Percentiles rank a stretch among this genome's conserved stretches.
Conservation (phyloP, 306 rosid genomes). For the Echinosophora koreensis region DNA sequence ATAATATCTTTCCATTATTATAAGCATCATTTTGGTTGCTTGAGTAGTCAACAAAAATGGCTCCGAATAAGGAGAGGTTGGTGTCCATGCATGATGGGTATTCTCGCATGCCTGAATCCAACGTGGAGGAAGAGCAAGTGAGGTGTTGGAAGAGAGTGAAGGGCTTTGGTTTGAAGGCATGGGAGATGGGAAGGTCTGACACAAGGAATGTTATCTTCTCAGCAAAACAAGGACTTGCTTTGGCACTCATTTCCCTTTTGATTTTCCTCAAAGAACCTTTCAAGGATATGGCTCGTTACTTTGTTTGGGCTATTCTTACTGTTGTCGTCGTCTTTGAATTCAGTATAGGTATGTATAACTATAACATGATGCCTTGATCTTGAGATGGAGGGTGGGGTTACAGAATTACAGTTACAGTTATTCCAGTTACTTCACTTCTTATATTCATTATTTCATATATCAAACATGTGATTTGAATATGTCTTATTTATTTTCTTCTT, state of each 20-base stretch:
- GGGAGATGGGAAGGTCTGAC: slow-evolving; percentile 81
- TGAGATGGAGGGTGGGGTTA: too few relatives aligned
- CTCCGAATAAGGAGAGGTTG: slow-evolving; percentile 72
- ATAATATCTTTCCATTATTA: too few relatives aligned
- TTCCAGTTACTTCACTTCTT: too few relatives aligned
- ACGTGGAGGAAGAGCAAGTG: slow-evolving; percentile 37
- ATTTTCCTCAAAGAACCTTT: slow-evolving; percentile 79
- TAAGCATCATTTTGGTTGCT: too few relatives aligned
- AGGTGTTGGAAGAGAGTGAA: slow-evolving; percentile 40
- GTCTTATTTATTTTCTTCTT: too few relatives aligned
- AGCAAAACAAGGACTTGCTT: slow-evolving; percentile 86
- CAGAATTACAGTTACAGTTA: too few relatives aligned
- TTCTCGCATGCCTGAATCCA: slow-evolving; percentile 40
- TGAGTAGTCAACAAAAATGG: slow-evolving; percentile 11
- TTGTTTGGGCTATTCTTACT: slow-evolving; percentile 88
- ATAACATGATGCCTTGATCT: too few relatives aligned
- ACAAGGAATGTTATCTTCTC: slow-evolving; percentile 86
- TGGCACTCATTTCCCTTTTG: slow-evolving; percentile 75
- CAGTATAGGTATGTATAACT: slow-evolving; percentile 65
- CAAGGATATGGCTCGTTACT: slow-evolving; percentile 62
- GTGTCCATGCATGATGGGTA: slow-evolving; percentile 54
- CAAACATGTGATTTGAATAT: too few relatives aligned
- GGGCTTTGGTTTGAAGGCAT: slow-evolving; percentile 49
- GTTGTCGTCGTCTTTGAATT: slow-evolving; percentile 96
- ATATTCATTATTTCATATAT: too few relatives aligned